phyloP scores from a whole-genome alignment of 768 basidiomycete species.

The Lepiota brunneoincarnata region DNA sequence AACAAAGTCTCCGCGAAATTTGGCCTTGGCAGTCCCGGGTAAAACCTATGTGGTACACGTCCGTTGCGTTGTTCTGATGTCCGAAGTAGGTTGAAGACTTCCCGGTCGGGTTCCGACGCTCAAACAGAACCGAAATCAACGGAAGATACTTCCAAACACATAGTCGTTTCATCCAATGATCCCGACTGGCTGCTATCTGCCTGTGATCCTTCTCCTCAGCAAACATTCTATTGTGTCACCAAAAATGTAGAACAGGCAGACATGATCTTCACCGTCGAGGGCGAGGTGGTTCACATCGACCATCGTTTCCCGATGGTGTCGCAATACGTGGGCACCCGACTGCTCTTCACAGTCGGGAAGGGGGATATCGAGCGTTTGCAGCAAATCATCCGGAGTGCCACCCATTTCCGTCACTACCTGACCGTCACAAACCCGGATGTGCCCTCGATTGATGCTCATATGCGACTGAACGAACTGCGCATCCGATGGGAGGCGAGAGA shows the following conservation, averaged over 20 bases:
- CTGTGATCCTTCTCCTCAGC: too few relatives aligned
- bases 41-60: too few relatives aligned
- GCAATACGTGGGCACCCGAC: constrained; percentile 18
- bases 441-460: constrained; percentile 20
- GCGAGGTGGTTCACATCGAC: constrained; percentile 19
- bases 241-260: constrained; percentile 15
- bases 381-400: constrained; percentile 16
- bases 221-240: constrained; percentile 8
- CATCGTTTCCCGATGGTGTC: constrained; percentile 21
- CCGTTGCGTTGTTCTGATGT: too few relatives aligned
- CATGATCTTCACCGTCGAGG: constrained; percentile 19
- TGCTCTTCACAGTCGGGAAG: constrained; percentile 16
- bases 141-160: too few relatives aligned
- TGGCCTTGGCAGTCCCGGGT: too few relatives aligned
- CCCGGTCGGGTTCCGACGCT: too few relatives aligned
- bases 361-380: constrained; percentile 16
- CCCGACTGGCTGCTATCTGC: too few relatives aligned
- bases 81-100: too few relatives aligned
- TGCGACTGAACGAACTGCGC: constrained; percentile 28
- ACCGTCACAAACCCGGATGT: constrained; percentile 16
- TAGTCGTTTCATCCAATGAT: too few relatives aligned
- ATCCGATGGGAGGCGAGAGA: constrained; percentile 15
- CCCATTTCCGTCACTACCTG: constrained; percentile 29
- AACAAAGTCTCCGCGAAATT: too few relatives aligned
- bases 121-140: too few relatives aligned